Base-by-base conservation (phyloP, 176 grass and related monocot species). In the Phyllostachys edulis region DNA sequence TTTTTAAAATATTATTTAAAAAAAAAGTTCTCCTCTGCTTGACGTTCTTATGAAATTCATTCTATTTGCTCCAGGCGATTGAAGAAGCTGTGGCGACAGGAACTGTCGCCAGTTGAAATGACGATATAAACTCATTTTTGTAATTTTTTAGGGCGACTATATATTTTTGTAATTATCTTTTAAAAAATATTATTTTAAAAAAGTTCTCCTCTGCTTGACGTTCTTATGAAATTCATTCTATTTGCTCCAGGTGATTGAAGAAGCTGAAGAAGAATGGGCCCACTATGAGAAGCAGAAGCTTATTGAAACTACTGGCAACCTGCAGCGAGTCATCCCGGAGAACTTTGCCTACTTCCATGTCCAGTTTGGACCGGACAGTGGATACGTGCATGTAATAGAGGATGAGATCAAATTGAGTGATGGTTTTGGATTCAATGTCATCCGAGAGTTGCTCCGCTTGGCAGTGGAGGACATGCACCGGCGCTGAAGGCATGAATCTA, bases 311-410 rank as follows among this genome's bases (percentile, higher is more conserved):
- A 95, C 63, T 2, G 90, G 92, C 17, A 98, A 95, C 86, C 60
- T 98, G 82, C 80, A 73, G 21, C 88, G 90, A 41, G 89, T 84
- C 49, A 95, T 98, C 45, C 96, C 96, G 0, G 74, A 88, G 66
- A 98, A 98, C 77, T 98, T 98, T 51, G 85, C 96, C 32, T 95
- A 98, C 64, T 98, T 98, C 36, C 96, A 98, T 5, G 96, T 98
- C 4, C 89, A 95, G 73, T 98, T 98, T 16, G 89, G 90, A 3
- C 80, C 93, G 41, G 92, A 93, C 68, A 76, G 77, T 23, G 96
- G 96, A 16, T 98, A 93, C 18, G 96, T 92, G 67, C 91, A 98
- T 39, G 92, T 95, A 9, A 98, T 98, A 23, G 96, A 98, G 56
- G 89, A 93, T 3, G 93, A 95, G 75, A 86, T 40, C 38, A 98